phyloP scores from a whole-genome alignment of 2,329 filamentous ascomycete genomes.

The Colletotrichum lindemuthianum region DNA sequence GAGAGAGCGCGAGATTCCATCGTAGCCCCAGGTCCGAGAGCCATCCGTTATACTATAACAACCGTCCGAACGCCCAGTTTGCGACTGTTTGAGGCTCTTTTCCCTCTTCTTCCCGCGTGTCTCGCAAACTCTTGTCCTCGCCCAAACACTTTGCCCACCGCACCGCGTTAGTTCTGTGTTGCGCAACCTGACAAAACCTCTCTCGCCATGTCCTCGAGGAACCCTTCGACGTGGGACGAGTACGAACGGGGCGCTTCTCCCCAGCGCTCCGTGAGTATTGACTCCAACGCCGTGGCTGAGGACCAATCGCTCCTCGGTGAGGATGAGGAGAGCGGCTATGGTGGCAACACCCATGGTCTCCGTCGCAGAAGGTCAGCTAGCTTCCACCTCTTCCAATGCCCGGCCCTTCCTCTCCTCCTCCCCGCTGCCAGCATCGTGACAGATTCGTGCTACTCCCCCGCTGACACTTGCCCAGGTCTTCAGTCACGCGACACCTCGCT shows the following conservation, averaged over 20 bases:
- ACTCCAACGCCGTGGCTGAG: conserved; percentile 54
- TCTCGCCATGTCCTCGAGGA: conserved; percentile 41
- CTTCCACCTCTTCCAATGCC: background rate
- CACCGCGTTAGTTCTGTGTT: background rate
- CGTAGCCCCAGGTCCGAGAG: no score
- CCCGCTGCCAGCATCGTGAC: conserved; percentile 1
- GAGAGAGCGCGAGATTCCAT: no score
- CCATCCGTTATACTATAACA: no score
- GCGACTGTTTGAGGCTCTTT: conserved; percentile 14
- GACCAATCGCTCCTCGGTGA: conserved; percentile 58
- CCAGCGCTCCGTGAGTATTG: conserved; percentile 51
- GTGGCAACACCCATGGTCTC: conserved; percentile 37
- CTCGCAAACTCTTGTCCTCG: background rate
- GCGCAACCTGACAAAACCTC: background rate
- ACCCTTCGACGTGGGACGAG: conserved; percentile 58
- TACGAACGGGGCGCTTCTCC: conserved; percentile 56
- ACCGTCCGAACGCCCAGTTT: conserved; percentile 23
- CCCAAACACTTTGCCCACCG: background rate
- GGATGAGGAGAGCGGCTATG: conserved; percentile 46
- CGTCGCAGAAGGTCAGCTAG: conserved; percentile 50
- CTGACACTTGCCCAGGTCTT: conserved; percentile 57
- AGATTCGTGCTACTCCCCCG: conserved; percentile 42
- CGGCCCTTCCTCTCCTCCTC: no score
- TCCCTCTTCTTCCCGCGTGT: conserved; percentile 1
- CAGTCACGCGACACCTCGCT: conserved; percentile 65